Percentiles rank a stretch among this genome's conserved stretches.
These are phyloP conservation scores for Leccinum longicurvipes DNA, from an alignment of 768 basidiomycete species.

Conservation along the genomic window DNA sequence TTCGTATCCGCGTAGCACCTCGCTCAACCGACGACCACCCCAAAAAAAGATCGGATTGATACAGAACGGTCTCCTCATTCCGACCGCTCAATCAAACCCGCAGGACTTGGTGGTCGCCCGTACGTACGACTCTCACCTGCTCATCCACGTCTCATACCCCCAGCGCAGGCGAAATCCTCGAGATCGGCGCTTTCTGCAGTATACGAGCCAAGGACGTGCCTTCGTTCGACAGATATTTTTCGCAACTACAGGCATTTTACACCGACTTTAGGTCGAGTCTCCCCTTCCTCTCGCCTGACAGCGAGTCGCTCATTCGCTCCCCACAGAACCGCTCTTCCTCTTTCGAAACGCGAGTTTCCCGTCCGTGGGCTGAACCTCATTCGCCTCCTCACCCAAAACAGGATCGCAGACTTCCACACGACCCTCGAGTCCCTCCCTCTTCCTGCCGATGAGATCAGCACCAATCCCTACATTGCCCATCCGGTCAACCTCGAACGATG, in stretches of 20 bases:
- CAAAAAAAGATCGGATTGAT: slow-evolving; percentile 65
- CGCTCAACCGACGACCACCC: not conserved
- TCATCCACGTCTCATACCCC: not conserved
- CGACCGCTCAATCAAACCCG: slow-evolving; percentile 58
- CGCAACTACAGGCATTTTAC: slow-evolving; percentile 88
- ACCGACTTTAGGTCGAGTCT: slow-evolving; percentile 69
- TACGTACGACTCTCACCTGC: slow-evolving; percentile 35
- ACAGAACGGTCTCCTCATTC: slow-evolving; percentile 72
- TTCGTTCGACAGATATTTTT: slow-evolving; percentile 93
- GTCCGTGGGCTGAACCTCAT: slow-evolving; percentile 93
- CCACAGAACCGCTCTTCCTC: slow-evolving; percentile 67
- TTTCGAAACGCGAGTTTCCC: slow-evolving; percentile 82
- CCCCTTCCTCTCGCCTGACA: not conserved
- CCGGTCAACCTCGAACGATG: slow-evolving; percentile 92
- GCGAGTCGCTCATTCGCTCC: not conserved
- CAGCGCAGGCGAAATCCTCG: slow-evolving; percentile 86
- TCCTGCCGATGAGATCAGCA: slow-evolving; percentile 60
- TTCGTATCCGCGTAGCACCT: not conserved
- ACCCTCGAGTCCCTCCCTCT: slow-evolving; percentile 85
- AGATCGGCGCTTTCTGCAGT: slow-evolving; percentile 93
- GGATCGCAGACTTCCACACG: slow-evolving; percentile 97
- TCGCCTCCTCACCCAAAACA: slow-evolving; percentile 89
- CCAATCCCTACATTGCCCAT: slow-evolving; percentile 75
- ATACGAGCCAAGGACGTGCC: slow-evolving; percentile 85
- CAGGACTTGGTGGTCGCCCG: slow-evolving; percentile 74